Evolutionary conservation across 179 eudicot genomes (phyloP), one percentile per base, ranked within the genome.

Genomic region (Beta macrorhiza): DNA sequence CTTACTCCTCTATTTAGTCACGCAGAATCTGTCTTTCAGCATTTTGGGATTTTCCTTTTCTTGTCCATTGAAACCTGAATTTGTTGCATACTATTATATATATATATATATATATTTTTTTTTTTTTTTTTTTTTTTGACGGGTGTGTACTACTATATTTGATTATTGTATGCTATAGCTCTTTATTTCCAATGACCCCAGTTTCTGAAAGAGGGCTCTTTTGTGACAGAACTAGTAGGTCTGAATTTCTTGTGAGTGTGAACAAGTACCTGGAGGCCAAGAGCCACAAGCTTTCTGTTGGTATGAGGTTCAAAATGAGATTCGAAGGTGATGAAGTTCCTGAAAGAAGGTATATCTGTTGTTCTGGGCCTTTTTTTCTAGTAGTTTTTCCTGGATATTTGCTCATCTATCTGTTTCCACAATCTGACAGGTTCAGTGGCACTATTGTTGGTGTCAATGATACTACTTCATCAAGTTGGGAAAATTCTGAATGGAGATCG

Each of bases 241-340:
- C 98, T 8, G 98, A 91, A 76, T 95, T 95, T 80, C 86, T 95
- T 72, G 93, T 95, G 20, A 90, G 94, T 81, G 87, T 95, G 71
- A 95, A 95, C 90, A 95, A 91, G 86, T 93, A 93, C 82, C 91
- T 95, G 61, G 97, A 95, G 87, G 93, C 98, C 76, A 90, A 61
- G 75, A 92, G 83, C 81, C 90, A 89, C 76, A 90, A 89, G 82
- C 86, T 95, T 77, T 89, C 94, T 29, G 94, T 93, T 61, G 99
- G 99, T 53, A 91, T 92, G 98, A 87, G 99, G 81, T 95, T 95
- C 82, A 91, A 91, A 84, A 95, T 95, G 97, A 89, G 89, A 82
- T 95, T 95, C 85, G 99, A 92, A 89, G 98, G 94, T 29, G 99
- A 92, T 67, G 98, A 95, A 84, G 91, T 83, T 85, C 97, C 98